These are phyloP conservation scores for Astrocystis sublimbata DNA, from an alignment of 495 filamentous ascomycete species.

Conservation along the genomic window DNA sequence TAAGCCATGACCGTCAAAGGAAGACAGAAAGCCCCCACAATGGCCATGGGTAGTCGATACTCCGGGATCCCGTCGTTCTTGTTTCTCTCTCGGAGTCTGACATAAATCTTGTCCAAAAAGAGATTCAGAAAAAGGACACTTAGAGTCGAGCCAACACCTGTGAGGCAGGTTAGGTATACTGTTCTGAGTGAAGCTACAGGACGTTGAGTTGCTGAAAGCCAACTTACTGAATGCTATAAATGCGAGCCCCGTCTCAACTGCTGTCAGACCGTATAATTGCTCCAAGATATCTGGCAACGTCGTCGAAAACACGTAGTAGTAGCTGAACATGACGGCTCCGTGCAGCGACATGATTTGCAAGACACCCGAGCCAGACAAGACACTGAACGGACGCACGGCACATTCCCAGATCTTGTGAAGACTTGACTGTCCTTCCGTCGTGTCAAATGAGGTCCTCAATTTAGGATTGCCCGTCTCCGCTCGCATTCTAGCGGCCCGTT, in stretches of 20 bases:
- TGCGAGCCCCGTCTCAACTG: constrained; percentile 46
- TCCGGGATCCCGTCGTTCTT: constrained; percentile 47
- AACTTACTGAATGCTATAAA: constrained; percentile 56
- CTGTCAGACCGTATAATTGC: constrained; percentile 47
- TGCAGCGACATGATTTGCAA: constrained; percentile 52
- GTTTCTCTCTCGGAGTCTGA: constrained; percentile 42
- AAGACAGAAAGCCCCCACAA: constrained; percentile 44
- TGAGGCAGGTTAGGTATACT: constrained; percentile 26
- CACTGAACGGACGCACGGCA: constrained; percentile 47
- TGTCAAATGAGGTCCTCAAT: constrained; percentile 49
- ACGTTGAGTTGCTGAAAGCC: background rate
- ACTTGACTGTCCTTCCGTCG: constrained; percentile 19
- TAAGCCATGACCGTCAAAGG: constrained; percentile 48
- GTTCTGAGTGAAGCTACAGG: background rate
- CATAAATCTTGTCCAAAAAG: constrained; percentile 54
- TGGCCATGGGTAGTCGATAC: constrained; percentile 51
- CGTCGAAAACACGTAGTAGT: constrained; percentile 56
- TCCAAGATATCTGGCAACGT: constrained; percentile 54
- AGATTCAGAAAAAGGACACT: constrained; percentile 49
- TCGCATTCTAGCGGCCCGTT: constrained; percentile 42
- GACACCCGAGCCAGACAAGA: constrained; percentile 51
- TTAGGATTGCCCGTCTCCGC: constrained; percentile 43
- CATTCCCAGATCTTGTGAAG: constrained; percentile 37
- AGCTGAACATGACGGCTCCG: constrained; percentile 51
- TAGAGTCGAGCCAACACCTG: constrained; percentile 52